Conservation (phyloP, 352 stramenopile genomes). For the Globisporangium paddicum region DNA sequence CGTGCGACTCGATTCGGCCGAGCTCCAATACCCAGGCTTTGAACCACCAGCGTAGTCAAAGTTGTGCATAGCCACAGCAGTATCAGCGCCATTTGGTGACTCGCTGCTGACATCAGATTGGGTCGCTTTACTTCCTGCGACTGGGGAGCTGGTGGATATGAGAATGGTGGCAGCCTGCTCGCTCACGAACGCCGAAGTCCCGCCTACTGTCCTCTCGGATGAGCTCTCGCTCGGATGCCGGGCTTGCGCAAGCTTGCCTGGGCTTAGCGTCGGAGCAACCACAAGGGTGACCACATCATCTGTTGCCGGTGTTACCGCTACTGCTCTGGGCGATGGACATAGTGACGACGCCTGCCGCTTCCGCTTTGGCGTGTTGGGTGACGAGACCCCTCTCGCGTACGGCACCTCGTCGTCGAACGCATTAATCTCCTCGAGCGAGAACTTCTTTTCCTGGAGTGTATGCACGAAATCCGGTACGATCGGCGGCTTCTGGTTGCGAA, state of each 20-base stretch:
- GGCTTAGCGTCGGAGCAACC: background rate
- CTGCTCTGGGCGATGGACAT: background rate
- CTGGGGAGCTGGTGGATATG: background rate
- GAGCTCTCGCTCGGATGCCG: background rate
- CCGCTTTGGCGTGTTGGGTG: constrained; percentile 12
- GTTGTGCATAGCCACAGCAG: background rate
- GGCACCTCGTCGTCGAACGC: constrained; percentile 41
- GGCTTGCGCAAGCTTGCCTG: background rate
- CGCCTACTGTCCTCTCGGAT: background rate
- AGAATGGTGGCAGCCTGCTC: background rate
- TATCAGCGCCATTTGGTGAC: background rate
- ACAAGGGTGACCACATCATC: background rate
- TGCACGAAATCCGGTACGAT: constrained; percentile 37
- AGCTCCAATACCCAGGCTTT: constrained; percentile 18
- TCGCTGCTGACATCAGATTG: background rate
- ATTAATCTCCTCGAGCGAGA: constrained; percentile 18
- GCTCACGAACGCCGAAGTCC: background rate
- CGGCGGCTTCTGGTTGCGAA: constrained; percentile 40
- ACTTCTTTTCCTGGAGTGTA: constrained; percentile 23
- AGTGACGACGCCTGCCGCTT: constrained; percentile 1
- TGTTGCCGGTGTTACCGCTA: background rate
- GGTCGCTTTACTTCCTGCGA: background rate
- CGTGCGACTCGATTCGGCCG: constrained; percentile 16
- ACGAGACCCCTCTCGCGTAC: constrained; percentile 19
- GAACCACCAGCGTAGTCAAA: constrained; percentile 16